A percentile compares a stretch with the other conserved stretches of the same genome.
Conservation (phyloP, 129 eudicot genomes). For the Flaveria sonorensis region DNA sequence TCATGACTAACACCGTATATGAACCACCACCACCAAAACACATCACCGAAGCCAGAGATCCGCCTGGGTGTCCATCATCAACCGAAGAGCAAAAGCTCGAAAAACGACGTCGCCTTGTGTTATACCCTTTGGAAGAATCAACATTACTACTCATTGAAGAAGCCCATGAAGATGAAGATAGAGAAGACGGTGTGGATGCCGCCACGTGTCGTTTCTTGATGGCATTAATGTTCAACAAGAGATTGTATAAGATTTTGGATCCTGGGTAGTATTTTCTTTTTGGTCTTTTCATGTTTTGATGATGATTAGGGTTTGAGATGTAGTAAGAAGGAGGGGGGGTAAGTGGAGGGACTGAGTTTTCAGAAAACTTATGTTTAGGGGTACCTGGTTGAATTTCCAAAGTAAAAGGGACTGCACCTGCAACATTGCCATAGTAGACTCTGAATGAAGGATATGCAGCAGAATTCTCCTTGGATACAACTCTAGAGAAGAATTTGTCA, state of each 20-base stretch:
- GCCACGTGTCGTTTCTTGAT: conserved; percentile 41
- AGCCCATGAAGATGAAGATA: conserved; percentile 43
- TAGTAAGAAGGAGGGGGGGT: conserved; percentile 84
- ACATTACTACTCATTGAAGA: conserved; percentile 23
- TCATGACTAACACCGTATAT: conserved; percentile 31
- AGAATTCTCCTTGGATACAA: conserved; percentile 59
- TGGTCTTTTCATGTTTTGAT: conserved; percentile 25
- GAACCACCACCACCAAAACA: conserved; percentile 7
- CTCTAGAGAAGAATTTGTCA: conserved; percentile 56
- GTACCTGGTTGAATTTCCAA: conserved; percentile 92
- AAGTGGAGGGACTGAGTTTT: conserved; percentile 62
- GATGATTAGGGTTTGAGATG: conserved; percentile 20
- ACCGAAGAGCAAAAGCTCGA: conserved; percentile 50
- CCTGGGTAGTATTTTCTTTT: conserved; percentile 30
- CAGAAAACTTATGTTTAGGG: conserved; percentile 57
- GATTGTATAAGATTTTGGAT: conserved; percentile 37
- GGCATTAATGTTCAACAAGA: conserved; percentile 35
- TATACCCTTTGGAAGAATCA: neutral
- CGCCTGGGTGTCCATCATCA: conserved; percentile 42
- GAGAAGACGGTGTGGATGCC: conserved; percentile 33
- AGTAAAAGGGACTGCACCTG: conserved; percentile 65
- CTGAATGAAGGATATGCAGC: conserved; percentile 68
- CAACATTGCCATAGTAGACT: conserved; percentile 62
- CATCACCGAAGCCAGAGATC: neutral
- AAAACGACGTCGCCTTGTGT: conserved; percentile 43